Evolutionary conservation across 2,329 filamentous ascomycete species (phyloP).

Genomic region (Esteya vermicola): DNA sequence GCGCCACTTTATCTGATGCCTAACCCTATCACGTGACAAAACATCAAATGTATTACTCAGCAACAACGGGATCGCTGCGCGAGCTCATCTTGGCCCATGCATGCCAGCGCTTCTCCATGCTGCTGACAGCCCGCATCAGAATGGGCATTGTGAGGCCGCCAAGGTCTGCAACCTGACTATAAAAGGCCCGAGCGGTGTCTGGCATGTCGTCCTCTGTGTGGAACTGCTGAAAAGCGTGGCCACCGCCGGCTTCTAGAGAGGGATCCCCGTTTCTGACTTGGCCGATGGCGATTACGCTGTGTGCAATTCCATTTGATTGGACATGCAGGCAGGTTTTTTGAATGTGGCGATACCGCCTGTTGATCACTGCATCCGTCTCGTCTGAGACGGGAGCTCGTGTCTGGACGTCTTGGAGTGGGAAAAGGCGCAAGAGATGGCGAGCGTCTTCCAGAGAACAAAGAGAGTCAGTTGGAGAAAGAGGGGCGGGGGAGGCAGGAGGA

Average conservation of each 20-base stretch:
- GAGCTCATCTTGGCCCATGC: conserved; percentile 14
- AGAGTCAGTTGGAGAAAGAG: not conserved
- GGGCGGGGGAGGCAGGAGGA: no score
- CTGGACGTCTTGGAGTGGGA: conserved; percentile 15
- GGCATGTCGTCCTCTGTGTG: conserved; percentile 27
- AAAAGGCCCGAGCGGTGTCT: conserved; percentile 24
- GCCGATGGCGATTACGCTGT: no score
- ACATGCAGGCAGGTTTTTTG: conserved; percentile 1
- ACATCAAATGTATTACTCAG: not conserved
- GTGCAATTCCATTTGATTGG: no score
- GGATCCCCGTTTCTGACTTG: not conserved
- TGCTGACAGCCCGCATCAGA: conserved; percentile 20
- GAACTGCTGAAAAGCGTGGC: conserved; percentile 13
- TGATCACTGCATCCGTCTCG: conserved; percentile 9
- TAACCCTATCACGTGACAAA: conserved; percentile 11
- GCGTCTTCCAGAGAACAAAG: conserved; percentile 1
- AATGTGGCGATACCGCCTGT: conserved; percentile 6
- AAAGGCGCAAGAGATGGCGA: conserved; percentile 19
- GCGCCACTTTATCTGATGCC: not conserved
- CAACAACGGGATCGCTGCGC: not conserved
- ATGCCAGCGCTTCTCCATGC: conserved; percentile 22
- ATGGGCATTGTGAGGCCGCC: conserved; percentile 20
- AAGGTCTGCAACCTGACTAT: conserved; percentile 20
- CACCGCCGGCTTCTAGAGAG: not conserved
- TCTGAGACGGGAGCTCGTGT: not conserved